Conservation (phyloP, 768 basidiomycete species). For the Coprinopsis cinerea region DNA sequence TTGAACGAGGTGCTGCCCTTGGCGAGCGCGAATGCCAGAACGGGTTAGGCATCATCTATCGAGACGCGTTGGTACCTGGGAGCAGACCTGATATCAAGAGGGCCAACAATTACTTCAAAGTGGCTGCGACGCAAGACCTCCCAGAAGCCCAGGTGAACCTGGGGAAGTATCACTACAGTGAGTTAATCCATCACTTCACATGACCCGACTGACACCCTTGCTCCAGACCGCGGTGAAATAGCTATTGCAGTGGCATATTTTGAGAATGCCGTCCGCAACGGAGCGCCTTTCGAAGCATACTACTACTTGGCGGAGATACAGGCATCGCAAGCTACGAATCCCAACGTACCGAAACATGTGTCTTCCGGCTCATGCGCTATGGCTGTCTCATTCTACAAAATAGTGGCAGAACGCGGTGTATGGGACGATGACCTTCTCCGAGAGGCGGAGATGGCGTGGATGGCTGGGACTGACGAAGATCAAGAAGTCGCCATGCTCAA, state of each 20-base stretch:
- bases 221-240: conserved; percentile 63
- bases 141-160: conserved; percentile 91
- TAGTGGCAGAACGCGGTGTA: conserved; percentile 86
- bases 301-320: conserved; percentile 89
- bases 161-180: conserved; percentile 65
- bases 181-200: conserved; percentile 14
- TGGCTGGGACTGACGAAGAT: conserved; percentile 60
- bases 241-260: conserved; percentile 65
- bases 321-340: conserved; percentile 44
- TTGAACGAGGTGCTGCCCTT: conserved; percentile 75
- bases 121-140: conserved; percentile 81
- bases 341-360: conserved; percentile 38
- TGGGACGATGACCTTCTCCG: conserved; percentile 76
- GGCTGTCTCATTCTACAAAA: conserved; percentile 90
- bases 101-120: conserved; percentile 61
- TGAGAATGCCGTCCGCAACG: conserved; percentile 78
- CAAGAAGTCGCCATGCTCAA: conserved; percentile 82
- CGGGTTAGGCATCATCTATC: conserved; percentile 84
- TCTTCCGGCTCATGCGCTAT: conserved; percentile 77
- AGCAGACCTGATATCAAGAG: conserved; percentile 57
- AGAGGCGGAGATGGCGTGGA: conserved; percentile 78
- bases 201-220: conserved; percentile 5
- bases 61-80: conserved; percentile 77
- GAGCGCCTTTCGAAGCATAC: conserved; percentile 92
- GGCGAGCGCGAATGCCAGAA: conserved; percentile 88